These are phyloP conservation scores for Drechslerella coelobrocha DNA, from an alignment of 2,329 filamentous ascomycete species.

Conservation along the genomic window DNA sequence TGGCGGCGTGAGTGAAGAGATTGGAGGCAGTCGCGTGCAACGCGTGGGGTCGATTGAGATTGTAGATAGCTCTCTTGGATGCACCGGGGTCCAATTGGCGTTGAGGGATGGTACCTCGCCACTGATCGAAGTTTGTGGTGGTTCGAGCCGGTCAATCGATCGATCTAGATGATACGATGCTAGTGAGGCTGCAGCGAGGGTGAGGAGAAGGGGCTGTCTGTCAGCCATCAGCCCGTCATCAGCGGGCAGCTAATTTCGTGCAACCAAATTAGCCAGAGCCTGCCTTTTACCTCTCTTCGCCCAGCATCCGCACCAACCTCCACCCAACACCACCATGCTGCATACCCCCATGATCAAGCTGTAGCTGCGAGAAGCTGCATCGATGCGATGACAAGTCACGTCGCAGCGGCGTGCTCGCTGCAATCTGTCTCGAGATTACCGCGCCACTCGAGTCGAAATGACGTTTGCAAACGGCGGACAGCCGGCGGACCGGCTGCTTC, in stretches of 20 bases:
- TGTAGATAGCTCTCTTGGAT: too few relatives aligned
- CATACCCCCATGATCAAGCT: too few relatives aligned
- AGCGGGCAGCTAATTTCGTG: background rate
- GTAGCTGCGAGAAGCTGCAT: too few relatives aligned
- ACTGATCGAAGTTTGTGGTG: too few relatives aligned
- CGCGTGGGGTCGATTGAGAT: too few relatives aligned
- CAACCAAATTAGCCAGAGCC: background rate
- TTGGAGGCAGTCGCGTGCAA: background rate
- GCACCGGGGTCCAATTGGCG: too few relatives aligned
- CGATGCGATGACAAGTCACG: background rate
- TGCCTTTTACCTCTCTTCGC: background rate
- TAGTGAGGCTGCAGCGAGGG: too few relatives aligned
- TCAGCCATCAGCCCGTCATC: too few relatives aligned
- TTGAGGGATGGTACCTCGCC: too few relatives aligned
- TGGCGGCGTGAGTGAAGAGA: constrained; percentile 10
- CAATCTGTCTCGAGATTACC: background rate
- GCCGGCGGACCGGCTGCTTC: background rate
- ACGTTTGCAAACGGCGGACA: background rate
- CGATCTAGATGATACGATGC: too few relatives aligned
- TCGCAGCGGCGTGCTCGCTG: background rate
- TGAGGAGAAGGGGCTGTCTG: too few relatives aligned
- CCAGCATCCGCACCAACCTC: background rate
- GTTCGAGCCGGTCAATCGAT: too few relatives aligned
- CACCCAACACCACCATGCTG: background rate
- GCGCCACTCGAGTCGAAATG: background rate